phyloP scores from a whole-genome alignment of 768 basidiomycete species.

The Mycena polygramma region DNA sequence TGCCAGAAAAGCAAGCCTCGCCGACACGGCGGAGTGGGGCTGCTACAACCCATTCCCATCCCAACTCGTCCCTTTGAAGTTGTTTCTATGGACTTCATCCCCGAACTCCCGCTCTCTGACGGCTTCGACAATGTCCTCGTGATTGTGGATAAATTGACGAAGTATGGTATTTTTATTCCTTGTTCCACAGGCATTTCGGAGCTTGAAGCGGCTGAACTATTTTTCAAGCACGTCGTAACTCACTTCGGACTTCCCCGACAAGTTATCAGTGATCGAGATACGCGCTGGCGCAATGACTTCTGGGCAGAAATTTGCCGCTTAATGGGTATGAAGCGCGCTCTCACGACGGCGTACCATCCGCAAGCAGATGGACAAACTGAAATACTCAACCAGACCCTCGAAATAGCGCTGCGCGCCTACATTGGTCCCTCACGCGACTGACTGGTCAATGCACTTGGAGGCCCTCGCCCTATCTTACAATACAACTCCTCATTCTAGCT shows the following conservation, averaged over 20 bases:
- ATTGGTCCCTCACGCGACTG: conserved; percentile 37
- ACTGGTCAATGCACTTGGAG: conserved; percentile 44
- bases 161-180: conserved; percentile 5
- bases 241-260: conserved; percentile 31
- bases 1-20: conserved; percentile 46
- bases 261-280: conserved; percentile 46
- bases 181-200: not conserved
- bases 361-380: conserved; percentile 54
- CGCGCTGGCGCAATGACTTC: conserved; percentile 41
- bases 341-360: conserved; percentile 45
- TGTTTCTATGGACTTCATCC: conserved; percentile 47
- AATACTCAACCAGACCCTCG: conserved; percentile 47
- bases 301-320: conserved; percentile 44
- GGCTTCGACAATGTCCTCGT: not conserved
- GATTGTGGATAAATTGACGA: conserved; percentile 6
- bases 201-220: conserved; percentile 1
- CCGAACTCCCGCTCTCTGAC: not conserved
- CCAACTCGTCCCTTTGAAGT: conserved; percentile 48
- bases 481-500: not conserved
- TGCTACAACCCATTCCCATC: conserved; percentile 50
- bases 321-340: conserved; percentile 41
- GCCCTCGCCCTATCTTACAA: conserved; percentile 44
- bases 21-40: conserved; percentile 47
- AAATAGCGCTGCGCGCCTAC: conserved; percentile 47
- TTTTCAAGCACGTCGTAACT: conserved; percentile 4